Conservation (phyloP, 495 filamentous ascomycete species). For the Tuber umbilicatum region DNA sequence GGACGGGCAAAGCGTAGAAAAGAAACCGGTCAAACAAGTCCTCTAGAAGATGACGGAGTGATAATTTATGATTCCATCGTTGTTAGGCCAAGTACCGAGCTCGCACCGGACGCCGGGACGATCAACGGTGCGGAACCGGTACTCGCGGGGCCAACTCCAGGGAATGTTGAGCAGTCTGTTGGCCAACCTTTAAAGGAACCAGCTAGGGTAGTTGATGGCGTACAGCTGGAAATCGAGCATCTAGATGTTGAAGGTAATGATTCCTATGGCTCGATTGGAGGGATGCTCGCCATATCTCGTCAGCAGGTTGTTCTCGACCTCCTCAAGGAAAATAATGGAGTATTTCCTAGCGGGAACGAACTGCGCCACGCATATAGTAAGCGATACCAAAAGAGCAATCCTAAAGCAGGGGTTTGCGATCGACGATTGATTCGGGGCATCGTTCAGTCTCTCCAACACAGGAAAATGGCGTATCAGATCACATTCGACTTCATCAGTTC, state of each 20-base stretch:
- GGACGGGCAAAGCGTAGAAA: neutral
- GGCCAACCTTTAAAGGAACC: neutral
- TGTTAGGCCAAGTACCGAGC: neutral
- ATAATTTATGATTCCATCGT: slow-evolving; percentile 1
- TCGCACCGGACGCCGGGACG: neutral
- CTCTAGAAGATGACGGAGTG: neutral
- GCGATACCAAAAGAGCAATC: slow-evolving; percentile 39
- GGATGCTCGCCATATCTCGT: slow-evolving; percentile 43
- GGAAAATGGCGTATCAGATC: slow-evolving; percentile 54
- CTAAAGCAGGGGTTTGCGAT: slow-evolving; percentile 40
- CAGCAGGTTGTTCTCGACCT: slow-evolving; percentile 64
- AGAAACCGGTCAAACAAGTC: neutral
- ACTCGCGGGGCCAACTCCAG: neutral
- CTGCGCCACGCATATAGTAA: slow-evolving; percentile 61
- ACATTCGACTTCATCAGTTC: slow-evolving; percentile 57
- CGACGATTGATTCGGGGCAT: slow-evolving; percentile 43
- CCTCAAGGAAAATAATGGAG: slow-evolving; percentile 60
- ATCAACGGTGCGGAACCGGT: neutral
- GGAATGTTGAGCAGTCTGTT: neutral
- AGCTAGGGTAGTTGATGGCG: slow-evolving; percentile 25
- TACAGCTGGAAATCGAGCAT: slow-evolving; percentile 32
- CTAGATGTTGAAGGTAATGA: slow-evolving; percentile 37
- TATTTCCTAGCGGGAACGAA: slow-evolving; percentile 66
- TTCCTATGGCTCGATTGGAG: slow-evolving; percentile 39
- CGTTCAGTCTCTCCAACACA: slow-evolving; percentile 57